Percentiles rank a stretch among this genome's conserved stretches.
These are phyloP conservation scores for Hawksworthiomyces lignivorus DNA, from an alignment of 2,329 filamentous ascomycete genomes.

Conservation along the genomic window DNA sequence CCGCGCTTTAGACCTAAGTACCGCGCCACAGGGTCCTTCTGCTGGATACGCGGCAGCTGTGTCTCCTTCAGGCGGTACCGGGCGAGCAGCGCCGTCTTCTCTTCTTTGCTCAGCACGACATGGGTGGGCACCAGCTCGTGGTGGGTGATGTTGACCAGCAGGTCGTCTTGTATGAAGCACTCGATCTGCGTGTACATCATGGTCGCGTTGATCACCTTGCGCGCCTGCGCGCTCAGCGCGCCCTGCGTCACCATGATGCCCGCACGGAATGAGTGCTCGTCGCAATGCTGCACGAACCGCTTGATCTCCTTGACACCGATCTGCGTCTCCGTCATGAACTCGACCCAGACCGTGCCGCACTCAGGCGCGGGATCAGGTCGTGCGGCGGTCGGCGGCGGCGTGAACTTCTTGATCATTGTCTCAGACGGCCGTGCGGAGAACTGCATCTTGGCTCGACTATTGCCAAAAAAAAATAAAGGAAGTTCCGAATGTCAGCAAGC, in stretches of 20 bases:
- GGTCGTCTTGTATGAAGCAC: slow-evolving; percentile 90
- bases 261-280: slow-evolving; percentile 73
- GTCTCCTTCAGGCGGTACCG: slow-evolving; percentile 96
- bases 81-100: slow-evolving; percentile 78
- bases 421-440: slow-evolving; percentile 82
- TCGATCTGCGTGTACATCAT: slow-evolving; percentile 75
- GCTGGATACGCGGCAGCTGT: slow-evolving; percentile 85
- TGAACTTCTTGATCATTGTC: slow-evolving; percentile 78
- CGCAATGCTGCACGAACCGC: slow-evolving; percentile 75
- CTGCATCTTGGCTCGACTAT: slow-evolving; percentile 72
- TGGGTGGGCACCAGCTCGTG: slow-evolving; percentile 96
- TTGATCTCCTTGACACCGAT: slow-evolving; percentile 92
- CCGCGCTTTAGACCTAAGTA: slow-evolving; percentile 86
- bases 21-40: slow-evolving; percentile 84
- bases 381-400: slow-evolving; percentile 57
- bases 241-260: slow-evolving; percentile 85
- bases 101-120: slow-evolving; percentile 79
- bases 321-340: slow-evolving; percentile 71
- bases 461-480: background rate
- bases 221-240: slow-evolving; percentile 74
- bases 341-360: slow-evolving; percentile 85
- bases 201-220: slow-evolving; percentile 76
- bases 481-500: no score
- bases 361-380: slow-evolving; percentile 65
- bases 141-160: slow-evolving; percentile 96